phyloP scores from a whole-genome alignment of 1,284 basidiomycete species.

The Quambalaria eucalypti region DNA sequence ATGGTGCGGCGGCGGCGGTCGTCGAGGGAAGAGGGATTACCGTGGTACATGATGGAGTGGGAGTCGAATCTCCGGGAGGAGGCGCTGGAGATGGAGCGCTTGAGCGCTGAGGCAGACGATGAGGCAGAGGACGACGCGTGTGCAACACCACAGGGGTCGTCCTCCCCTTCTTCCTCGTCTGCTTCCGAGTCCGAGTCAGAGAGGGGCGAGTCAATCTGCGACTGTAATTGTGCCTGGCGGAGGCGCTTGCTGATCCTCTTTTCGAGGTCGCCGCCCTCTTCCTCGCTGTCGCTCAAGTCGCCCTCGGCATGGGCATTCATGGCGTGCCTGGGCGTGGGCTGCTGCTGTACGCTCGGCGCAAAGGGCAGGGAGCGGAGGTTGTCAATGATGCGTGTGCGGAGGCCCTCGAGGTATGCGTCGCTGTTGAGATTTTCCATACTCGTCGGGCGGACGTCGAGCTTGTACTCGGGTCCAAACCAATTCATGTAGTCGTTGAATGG shows the following conservation, averaged over 20 bases:
- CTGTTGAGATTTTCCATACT: conserved; percentile 93
- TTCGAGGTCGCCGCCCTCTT: conserved; percentile 8
- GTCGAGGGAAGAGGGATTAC: neutral
- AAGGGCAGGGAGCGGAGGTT: conserved; percentile 68
- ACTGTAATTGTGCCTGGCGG: neutral
- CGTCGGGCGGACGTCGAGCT: conserved; percentile 78
- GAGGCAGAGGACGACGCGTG: neutral
- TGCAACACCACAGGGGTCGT: neutral
- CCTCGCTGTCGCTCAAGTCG: conserved; percentile 41
- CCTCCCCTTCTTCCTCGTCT: neutral
- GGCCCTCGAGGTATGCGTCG: conserved; percentile 68
- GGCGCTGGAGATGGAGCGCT: no score
- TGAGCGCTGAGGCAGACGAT: neutral
- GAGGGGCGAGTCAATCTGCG: neutral
- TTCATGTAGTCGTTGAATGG: conserved; percentile 96
- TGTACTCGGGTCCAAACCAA: conserved; percentile 92
- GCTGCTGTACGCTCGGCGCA: conserved; percentile 80
- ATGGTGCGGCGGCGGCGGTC: neutral
- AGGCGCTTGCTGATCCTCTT: neutral
- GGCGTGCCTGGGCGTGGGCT: conserved; percentile 60
- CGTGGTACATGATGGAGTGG: neutral
- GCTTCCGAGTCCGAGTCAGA: neutral
- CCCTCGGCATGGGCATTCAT: conserved; percentile 56
- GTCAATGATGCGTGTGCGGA: conserved; percentile 63
- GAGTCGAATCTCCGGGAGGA: no score